These are phyloP conservation scores for Yamadazyma insecticola DNA, from an alignment of 805 yeast species.

Conservation along the genomic window DNA sequence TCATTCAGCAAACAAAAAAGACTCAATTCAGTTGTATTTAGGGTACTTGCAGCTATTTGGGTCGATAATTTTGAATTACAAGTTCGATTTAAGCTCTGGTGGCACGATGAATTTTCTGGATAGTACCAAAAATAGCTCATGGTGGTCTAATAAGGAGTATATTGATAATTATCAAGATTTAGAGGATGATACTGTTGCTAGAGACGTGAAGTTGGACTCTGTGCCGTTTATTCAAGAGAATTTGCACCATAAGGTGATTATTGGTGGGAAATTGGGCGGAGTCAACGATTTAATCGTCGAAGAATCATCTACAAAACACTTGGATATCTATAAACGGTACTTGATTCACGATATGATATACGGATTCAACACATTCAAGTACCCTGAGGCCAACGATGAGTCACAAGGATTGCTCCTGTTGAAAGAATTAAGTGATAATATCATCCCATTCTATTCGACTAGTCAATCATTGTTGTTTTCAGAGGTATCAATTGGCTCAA, in stretches of 20 bases:
- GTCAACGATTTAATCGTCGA: conserved; percentile 26
- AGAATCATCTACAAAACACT: conserved; percentile 9
- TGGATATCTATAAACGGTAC: conserved; percentile 17
- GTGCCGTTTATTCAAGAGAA: conserved; percentile 11
- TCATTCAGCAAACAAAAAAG: too few species aligned
- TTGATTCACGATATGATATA: conserved; percentile 33
- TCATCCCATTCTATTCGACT: conserved; percentile 38
- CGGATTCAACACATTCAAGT: conserved; percentile 22
- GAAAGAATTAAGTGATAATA: conserved; percentile 24
- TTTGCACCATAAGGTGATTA: conserved; percentile 13
- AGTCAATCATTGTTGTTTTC: conserved; percentile 36
- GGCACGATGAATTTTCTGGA: conserved; percentile 9
- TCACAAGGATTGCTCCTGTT: conserved; percentile 12
- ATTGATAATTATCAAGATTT: conserved; percentile 19
- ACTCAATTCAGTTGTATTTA: conserved; percentile 15
- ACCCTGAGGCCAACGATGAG: conserved; percentile 3
- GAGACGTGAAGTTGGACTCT: conserved; percentile 11
- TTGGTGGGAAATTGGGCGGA: conserved; percentile 35
- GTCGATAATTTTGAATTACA: conserved; percentile 33
- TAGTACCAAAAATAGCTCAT: conserved; percentile 12
- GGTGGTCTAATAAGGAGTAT: conserved; percentile 38
- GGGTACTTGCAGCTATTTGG: conserved; percentile 40
- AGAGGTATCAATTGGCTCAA: conserved; percentile 19
- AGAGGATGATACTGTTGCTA: conserved; percentile 16
- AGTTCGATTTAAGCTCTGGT: conserved; percentile 16